Evolutionary conservation across 1,139 yeast species (phyloP).

Genomic region (Lodderomyces margitis): DNA sequence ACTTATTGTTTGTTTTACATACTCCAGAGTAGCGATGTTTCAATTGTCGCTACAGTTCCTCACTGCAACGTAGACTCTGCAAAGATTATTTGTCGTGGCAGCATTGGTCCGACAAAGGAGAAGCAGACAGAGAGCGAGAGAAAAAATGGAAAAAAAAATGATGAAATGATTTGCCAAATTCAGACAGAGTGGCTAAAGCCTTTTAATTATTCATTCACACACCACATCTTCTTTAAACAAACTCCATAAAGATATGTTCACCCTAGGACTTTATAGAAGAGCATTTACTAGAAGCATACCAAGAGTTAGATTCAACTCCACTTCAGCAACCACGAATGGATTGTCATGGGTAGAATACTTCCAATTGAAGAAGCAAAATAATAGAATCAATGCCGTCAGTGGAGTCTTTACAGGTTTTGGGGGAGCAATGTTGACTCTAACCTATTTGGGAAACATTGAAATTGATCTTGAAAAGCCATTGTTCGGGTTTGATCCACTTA

Average conservation of each 20-base stretch:
- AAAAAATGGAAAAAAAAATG: neutral
- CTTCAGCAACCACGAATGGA: conserved; percentile 13
- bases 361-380: conserved; percentile 69
- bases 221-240: neutral
- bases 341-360: conserved; percentile 80
- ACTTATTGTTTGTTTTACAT: too few species aligned
- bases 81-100: neutral
- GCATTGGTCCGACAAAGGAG: neutral
- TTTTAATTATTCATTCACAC: too few species aligned
- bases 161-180: neutral
- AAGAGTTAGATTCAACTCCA: conserved; percentile 25
- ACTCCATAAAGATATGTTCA: conserved; percentile 10
- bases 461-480: conserved; percentile 80
- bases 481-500: conserved; percentile 83
- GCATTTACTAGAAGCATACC: conserved; percentile 9
- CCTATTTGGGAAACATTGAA: conserved; percentile 72
- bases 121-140: neutral
- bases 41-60: neutral
- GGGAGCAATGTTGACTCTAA: conserved; percentile 74
- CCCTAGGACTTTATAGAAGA: conserved; percentile 13
- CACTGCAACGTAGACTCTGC: too few species aligned
- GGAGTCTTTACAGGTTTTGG: conserved; percentile 66
- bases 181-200: neutral
- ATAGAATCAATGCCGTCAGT: conserved; percentile 63
- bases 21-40: too few species aligned